phyloP scores from a whole-genome alignment of 1,139 yeast species.

The Eremothecium coryli region DNA sequence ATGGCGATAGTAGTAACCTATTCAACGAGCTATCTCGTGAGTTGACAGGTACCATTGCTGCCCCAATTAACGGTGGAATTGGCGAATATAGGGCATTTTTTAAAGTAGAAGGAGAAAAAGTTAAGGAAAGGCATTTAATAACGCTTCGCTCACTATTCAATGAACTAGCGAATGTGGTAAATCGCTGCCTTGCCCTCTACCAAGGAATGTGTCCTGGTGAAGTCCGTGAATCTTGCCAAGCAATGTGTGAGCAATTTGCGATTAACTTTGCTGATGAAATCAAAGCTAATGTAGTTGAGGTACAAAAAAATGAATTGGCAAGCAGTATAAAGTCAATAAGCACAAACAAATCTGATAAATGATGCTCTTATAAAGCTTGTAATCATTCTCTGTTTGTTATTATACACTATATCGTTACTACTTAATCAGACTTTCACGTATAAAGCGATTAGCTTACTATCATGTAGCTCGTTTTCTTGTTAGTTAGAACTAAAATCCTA shows the following conservation, averaged over 20 bases:
- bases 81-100: conserved; percentile 73
- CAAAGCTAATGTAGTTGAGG: conserved; percentile 23
- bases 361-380: no score
- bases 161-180: conserved; percentile 58
- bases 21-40: conserved; percentile 68
- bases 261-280: conserved; percentile 67
- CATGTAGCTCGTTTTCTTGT: no score
- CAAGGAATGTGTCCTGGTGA: conserved; percentile 51
- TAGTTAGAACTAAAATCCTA: no score
- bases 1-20: conserved; percentile 41
- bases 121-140: conserved; percentile 41
- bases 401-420: no score
- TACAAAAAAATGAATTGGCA: no score
- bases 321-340: no score
- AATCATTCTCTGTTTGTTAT: no score
- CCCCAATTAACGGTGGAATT: conserved; percentile 91
- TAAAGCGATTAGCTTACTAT: no score
- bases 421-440: no score
- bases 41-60: conserved; percentile 79
- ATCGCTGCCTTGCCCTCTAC: conserved; percentile 61
- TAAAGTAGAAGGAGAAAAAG: conserved; percentile 31
- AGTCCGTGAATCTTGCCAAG: conserved; percentile 53
- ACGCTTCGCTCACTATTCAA: conserved; percentile 55
- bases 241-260: conserved; percentile 53
- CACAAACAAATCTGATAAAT: background rate